A percentile compares a stretch with the other conserved stretches of the same genome.
Evolutionary conservation across 202 grass and related monocot species (phyloP).

Genomic region (Saccharum hybrid): DNA sequence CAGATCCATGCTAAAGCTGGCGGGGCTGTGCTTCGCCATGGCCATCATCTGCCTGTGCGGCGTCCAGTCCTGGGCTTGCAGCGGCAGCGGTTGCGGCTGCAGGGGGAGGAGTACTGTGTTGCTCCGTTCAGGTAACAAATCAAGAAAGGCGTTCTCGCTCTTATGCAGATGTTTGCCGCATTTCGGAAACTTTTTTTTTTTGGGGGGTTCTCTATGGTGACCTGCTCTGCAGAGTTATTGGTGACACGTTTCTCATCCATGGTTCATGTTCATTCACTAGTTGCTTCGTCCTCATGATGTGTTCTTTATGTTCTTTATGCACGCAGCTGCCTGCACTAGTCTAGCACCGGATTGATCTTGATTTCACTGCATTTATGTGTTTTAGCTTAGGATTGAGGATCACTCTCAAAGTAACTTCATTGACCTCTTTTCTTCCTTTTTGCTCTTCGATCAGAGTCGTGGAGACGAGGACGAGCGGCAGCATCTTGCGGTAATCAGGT

Average conservation of each 20-base stretch:
- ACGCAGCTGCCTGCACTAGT: background rate
- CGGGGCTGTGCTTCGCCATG: constrained; percentile 36
- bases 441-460: constrained; percentile 32
- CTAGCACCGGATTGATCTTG: background rate
- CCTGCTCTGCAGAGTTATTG: background rate
- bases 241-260: background rate
- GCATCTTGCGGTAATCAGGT: constrained; percentile 41
- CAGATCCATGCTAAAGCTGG: constrained; percentile 46
- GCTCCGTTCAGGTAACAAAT: constrained; percentile 51
- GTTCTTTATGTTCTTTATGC: background rate
- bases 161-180: background rate
- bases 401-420: background rate
- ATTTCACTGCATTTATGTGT: background rate
- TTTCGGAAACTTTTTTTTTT: constrained; percentile 2
- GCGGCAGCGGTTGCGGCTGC: constrained; percentile 31
- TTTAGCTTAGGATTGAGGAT: background rate
- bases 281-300: background rate
- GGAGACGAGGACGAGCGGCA: constrained; percentile 14
- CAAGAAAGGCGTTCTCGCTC: background rate
- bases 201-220: background rate
- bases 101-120: background rate
- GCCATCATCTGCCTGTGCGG: constrained; percentile 44
- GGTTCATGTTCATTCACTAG: background rate
- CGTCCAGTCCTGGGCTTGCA: constrained; percentile 23
- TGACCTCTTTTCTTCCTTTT: background rate